Percentiles rank a stretch among this genome's conserved stretches.
phyloP scores from a whole-genome alignment of 2,329 filamentous ascomycete species.

The Aspergillus clavatus region DNA sequence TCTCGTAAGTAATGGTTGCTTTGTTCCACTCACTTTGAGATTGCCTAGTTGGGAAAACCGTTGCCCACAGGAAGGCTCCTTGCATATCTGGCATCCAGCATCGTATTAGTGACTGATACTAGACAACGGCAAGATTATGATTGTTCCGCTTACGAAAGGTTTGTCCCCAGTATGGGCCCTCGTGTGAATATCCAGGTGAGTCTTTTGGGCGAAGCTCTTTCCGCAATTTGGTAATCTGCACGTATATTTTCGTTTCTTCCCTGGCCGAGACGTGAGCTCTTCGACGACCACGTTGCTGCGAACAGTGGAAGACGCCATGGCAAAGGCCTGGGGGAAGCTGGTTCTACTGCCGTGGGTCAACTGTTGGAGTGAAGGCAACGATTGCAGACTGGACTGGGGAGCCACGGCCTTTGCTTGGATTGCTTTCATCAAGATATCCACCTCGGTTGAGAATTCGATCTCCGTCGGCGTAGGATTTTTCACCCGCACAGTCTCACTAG shows the following conservation, averaged over 20 bases:
- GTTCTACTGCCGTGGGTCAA: conserved; percentile 23
- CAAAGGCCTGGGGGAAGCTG: conserved; percentile 19
- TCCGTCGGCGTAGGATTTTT: conserved; percentile 47
- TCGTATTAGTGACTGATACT: conserved; percentile 3
- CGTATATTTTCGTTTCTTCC: conserved; percentile 59
- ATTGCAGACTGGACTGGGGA: conserved; percentile 25
- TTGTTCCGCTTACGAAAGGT: conserved; percentile 67
- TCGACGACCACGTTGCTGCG: conserved; percentile 27
- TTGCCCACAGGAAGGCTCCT: conserved; percentile 66
- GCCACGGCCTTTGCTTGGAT: conserved; percentile 63
- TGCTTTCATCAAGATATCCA: conserved; percentile 83
- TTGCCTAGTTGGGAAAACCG: conserved; percentile 88
- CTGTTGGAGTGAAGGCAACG: conserved; percentile 34
- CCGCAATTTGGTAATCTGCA: conserved; percentile 70
- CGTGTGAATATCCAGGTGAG: conserved; percentile 84
- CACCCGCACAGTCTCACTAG: conserved; percentile 9
- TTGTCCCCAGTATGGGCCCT: conserved; percentile 85
- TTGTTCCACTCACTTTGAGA: conserved; percentile 75
- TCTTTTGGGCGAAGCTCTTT: conserved; percentile 86
- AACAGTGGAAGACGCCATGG: conserved; percentile 16
- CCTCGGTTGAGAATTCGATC: conserved; percentile 70
- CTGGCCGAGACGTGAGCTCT: conserved; percentile 31
- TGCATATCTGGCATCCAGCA: conserved; percentile 53
- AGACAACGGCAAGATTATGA: neutral
- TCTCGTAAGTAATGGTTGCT: neutral